These are phyloP conservation scores for Diaporthe sp. DNA, from an alignment of 2,329 filamentous ascomycete species.

Conservation along the genomic window DNA sequence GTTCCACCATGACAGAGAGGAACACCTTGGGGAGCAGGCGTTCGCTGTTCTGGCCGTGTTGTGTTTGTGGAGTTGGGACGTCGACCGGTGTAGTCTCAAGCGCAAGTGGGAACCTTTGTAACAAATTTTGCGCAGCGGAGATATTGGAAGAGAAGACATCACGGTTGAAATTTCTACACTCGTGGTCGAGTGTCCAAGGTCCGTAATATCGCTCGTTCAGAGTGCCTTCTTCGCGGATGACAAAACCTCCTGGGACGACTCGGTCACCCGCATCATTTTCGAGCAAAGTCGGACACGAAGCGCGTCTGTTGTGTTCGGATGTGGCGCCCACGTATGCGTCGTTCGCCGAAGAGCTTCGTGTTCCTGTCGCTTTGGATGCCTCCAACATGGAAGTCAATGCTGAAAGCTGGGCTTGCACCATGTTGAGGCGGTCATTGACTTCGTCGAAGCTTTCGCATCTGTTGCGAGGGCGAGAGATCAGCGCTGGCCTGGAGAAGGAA, in stretches of 20 bases:
- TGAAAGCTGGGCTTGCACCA: conserved; percentile 20
- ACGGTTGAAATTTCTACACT: conserved; percentile 3
- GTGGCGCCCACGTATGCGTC: background rate
- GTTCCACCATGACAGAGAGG: conserved; percentile 9
- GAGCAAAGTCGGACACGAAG: background rate
- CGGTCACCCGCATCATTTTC: background rate
- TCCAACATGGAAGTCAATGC: conserved; percentile 14
- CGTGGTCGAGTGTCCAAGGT: conserved; percentile 5
- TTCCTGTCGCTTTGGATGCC: background rate
- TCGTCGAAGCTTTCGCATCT: conserved; percentile 24
- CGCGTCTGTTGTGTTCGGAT: background rate
- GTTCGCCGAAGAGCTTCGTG: background rate
- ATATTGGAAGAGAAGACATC: conserved; percentile 2
- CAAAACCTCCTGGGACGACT: background rate
- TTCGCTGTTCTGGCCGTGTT: conserved; percentile 5
- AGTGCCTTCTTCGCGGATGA: conserved; percentile 15
- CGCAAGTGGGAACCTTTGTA: background rate
- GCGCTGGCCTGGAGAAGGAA: background rate
- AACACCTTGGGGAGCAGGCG: conserved; percentile 13
- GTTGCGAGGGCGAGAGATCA: background rate
- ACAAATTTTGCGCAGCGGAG: background rate
- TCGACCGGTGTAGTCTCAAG: conserved; percentile 4
- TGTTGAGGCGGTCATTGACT: conserved; percentile 14
- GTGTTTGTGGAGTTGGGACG: background rate
- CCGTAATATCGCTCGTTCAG: conserved; percentile 19